Evolutionary conservation across 495 filamentous ascomycete genomes (phyloP).

Genomic region (Parmelia sp.): DNA sequence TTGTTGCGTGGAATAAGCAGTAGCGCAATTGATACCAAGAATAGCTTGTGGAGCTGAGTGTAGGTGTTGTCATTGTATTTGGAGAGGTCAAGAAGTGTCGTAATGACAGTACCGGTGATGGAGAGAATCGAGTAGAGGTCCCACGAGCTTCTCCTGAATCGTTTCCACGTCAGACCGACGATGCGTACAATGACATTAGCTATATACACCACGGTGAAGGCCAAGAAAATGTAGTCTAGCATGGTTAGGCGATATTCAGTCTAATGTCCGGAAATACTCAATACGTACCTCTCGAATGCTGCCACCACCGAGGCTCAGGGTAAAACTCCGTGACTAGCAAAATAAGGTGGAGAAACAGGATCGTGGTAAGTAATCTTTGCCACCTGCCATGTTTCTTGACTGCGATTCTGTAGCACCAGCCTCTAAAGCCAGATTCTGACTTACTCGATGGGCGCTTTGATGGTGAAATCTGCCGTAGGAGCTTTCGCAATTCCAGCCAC

Average conservation of each 20-base stretch:
- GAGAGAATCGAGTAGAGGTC: slow-evolving; percentile 82
- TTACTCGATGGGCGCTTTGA: slow-evolving; percentile 78
- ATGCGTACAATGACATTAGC: slow-evolving; percentile 79
- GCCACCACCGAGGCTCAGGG: slow-evolving; percentile 59
- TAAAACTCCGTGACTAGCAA: slow-evolving; percentile 83
- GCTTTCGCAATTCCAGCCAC: slow-evolving; percentile 91
- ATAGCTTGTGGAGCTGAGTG: slow-evolving; percentile 81
- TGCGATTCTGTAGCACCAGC: slow-evolving; percentile 90
- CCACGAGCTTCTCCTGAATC: slow-evolving; percentile 92
- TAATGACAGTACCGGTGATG: slow-evolving; percentile 76
- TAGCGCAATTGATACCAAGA: slow-evolving; percentile 83
- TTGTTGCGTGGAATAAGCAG: slow-evolving; percentile 95
- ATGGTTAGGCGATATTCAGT: slow-evolving; percentile 10
- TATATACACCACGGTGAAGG: slow-evolving; percentile 80
- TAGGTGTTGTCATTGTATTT: slow-evolving; percentile 52
- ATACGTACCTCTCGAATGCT: slow-evolving; percentile 21
- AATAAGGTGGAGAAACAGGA: slow-evolving; percentile 76
- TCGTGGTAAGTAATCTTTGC: slow-evolving; percentile 71
- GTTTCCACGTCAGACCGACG: slow-evolving; percentile 82
- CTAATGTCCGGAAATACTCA: not conserved
- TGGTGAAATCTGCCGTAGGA: slow-evolving; percentile 86
- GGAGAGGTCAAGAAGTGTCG: slow-evolving; percentile 63
- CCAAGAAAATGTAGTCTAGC: slow-evolving; percentile 65
- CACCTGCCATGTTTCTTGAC: slow-evolving; percentile 92
- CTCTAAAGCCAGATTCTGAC: slow-evolving; percentile 66